Conservation (phyloP, 2,329 filamentous ascomycete species). For the Aureobasidium melanogenum region DNA sequence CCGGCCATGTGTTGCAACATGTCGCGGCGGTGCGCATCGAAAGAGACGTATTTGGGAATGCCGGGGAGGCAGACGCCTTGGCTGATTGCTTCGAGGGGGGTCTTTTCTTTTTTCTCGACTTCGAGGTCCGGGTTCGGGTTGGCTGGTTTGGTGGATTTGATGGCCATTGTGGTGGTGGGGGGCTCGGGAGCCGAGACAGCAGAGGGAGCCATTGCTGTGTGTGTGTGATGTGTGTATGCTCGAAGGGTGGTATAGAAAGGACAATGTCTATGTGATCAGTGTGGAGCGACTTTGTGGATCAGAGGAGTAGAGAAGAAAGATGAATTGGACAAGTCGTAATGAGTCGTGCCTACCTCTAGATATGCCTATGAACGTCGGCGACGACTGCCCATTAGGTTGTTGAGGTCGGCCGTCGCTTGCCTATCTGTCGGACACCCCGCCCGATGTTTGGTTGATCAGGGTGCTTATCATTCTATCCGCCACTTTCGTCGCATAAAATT, state of each 20-base stretch:
- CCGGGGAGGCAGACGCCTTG: slow-evolving; percentile 41
- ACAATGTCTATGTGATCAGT: background rate
- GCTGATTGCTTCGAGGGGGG: slow-evolving; percentile 32
- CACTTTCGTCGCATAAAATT: background rate
- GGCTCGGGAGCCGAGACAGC: slow-evolving; percentile 2
- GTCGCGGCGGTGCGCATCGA: slow-evolving; percentile 52
- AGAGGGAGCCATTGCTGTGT: slow-evolving; percentile 12
- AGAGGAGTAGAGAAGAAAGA: background rate
- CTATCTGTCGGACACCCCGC: background rate
- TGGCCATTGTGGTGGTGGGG: background rate
- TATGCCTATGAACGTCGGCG: slow-evolving; percentile 1
- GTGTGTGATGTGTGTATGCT: background rate
- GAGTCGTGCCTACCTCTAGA: background rate
- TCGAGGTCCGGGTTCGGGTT: slow-evolving; percentile 1
- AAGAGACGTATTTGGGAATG: slow-evolving; percentile 48
- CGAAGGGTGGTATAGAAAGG: background rate
- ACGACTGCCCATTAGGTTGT: background rate
- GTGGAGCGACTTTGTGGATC: background rate
- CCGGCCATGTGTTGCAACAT: slow-evolving; percentile 56
- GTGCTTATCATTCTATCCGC: background rate
- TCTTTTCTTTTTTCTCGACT: slow-evolving; percentile 21
- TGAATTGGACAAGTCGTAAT: background rate
- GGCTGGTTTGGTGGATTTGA: slow-evolving; percentile 15
- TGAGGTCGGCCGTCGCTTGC: background rate
- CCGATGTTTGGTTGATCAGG: background rate